Evolutionary conservation across 768 basidiomycete species (phyloP).

Genomic region (Hemileccinum impolitum): DNA sequence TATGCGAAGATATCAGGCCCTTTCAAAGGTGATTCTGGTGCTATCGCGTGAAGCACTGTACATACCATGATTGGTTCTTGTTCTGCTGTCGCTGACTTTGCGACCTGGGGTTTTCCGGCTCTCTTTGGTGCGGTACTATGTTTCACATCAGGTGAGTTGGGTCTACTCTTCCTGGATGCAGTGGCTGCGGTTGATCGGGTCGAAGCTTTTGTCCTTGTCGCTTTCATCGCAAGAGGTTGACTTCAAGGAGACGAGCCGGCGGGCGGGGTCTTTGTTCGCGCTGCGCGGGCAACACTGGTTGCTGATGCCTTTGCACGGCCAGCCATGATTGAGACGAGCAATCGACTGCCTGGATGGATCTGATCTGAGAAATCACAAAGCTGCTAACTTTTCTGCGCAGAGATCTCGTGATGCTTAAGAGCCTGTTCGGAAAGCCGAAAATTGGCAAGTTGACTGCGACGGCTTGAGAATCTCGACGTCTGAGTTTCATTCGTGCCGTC

Average conservation of each 20-base stretch:
- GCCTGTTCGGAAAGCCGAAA: too few relatives aligned
- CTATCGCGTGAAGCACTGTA: constrained; percentile 3
- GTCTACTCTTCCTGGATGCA: constrained; percentile 47
- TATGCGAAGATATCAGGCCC: constrained; percentile 85
- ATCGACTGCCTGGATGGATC: too few relatives aligned
- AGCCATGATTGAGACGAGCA: constrained; percentile 21
- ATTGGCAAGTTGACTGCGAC: too few relatives aligned
- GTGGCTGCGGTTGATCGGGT: constrained; percentile 28
- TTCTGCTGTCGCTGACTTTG: constrained; percentile 36
- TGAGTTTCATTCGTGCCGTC: too few relatives aligned
- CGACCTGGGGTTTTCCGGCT: constrained; percentile 27
- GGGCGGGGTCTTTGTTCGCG: constrained; percentile 36
- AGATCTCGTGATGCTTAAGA: too few relatives aligned
- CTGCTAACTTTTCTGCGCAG: too few relatives aligned
- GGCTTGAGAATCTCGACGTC: too few relatives aligned
- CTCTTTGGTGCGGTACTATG: constrained; percentile 19
- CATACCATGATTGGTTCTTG: constrained; percentile 76
- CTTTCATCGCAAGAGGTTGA: constrained; percentile 33
- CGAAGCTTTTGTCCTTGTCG: constrained; percentile 38
- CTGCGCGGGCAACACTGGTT: constrained; percentile 39
- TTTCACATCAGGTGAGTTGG: constrained; percentile 44
- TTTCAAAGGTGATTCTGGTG: constrained; percentile 28
- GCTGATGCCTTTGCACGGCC: constrained; percentile 38
- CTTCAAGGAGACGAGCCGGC: constrained; percentile 28
- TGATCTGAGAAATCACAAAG: too few relatives aligned